These are phyloP conservation scores for Fusarium graminum DNA, from an alignment of 2,329 filamentous ascomycete species.

Conservation along the genomic window DNA sequence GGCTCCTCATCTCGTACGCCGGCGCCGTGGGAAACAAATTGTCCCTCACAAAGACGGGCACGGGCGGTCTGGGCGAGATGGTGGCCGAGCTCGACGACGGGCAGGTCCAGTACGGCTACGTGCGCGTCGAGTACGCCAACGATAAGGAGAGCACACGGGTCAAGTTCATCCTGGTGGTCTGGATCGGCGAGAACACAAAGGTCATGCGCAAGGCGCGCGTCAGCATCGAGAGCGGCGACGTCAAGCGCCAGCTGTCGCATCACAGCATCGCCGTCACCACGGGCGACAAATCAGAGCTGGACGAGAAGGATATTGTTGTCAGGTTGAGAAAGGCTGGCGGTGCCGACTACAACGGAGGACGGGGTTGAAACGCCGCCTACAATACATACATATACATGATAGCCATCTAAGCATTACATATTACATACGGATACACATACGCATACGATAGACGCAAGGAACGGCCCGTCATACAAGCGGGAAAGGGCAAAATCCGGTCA, in stretches of 20 bases:
- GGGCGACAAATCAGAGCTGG: constrained; percentile 69
- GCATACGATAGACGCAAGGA: constrained; percentile 11
- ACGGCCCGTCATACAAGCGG: constrained; percentile 19
- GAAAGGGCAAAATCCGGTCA: constrained; percentile 16
- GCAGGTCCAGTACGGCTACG: constrained; percentile 76
- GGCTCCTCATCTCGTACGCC: constrained; percentile 75
- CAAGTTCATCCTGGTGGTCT: constrained; percentile 76
- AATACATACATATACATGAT: background rate
- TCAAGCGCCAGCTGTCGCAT: constrained; percentile 73
- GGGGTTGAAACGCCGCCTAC: constrained; percentile 57
- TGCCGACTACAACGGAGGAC: constrained; percentile 77
- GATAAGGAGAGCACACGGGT: constrained; percentile 76
- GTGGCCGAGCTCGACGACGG: constrained; percentile 66
- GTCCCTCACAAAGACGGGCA: constrained; percentile 68
- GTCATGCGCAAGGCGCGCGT: constrained; percentile 79
- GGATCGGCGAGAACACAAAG: constrained; percentile 74
- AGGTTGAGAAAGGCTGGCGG: constrained; percentile 75
- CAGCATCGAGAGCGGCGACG: constrained; percentile 74
- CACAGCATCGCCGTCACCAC: constrained; percentile 76
- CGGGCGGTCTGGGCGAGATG: constrained; percentile 71
- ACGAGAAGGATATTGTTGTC: constrained; percentile 71
- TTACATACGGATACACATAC: background rate
- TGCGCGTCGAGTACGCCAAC: constrained; percentile 76
- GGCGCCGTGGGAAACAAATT: constrained; percentile 68
- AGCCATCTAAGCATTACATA: background rate